phyloP scores from a whole-genome alignment of 495 filamentous ascomycete species.

The Hypoxylon rickii region DNA sequence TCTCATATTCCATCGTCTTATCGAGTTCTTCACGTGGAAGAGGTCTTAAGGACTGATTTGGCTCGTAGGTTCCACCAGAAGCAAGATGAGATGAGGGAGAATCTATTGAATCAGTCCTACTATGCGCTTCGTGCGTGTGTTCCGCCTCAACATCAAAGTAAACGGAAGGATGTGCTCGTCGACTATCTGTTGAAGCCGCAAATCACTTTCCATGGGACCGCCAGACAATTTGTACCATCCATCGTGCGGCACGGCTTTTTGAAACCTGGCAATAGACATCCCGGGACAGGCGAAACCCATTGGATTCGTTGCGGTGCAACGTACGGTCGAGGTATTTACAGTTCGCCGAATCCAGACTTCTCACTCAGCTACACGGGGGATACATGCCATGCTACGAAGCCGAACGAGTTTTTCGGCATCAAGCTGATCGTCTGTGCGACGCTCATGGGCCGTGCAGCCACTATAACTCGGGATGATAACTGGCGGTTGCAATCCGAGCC shows the following conservation, averaged over 20 bases:
- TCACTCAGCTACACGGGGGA: slow-evolving; percentile 39
- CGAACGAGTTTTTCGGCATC: slow-evolving; percentile 38
- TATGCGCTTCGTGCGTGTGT: slow-evolving; percentile 4
- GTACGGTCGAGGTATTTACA: slow-evolving; percentile 48
- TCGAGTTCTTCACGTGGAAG: slow-evolving; percentile 49
- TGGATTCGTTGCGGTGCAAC: slow-evolving; percentile 39
- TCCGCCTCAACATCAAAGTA: slow-evolving; percentile 27
- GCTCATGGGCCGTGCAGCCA: slow-evolving; percentile 42
- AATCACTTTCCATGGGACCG: slow-evolving; percentile 49
- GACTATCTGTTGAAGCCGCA: slow-evolving; percentile 38
- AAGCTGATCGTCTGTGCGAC: slow-evolving; percentile 48
- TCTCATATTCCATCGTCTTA: slow-evolving; percentile 33
- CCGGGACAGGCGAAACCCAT: slow-evolving; percentile 24
- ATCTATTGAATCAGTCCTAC: slow-evolving; percentile 21
- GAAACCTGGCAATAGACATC: slow-evolving; percentile 38
- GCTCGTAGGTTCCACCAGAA: slow-evolving; percentile 33
- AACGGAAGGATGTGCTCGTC: slow-evolving; percentile 37
- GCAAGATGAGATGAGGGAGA: slow-evolving; percentile 34
- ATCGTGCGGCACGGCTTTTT: slow-evolving; percentile 51
- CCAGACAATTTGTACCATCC: slow-evolving; percentile 39
- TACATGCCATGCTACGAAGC: slow-evolving; percentile 16
- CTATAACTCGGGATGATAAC: slow-evolving; percentile 30
- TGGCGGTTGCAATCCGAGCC: slow-evolving; percentile 25
- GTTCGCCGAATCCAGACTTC: slow-evolving; percentile 39
- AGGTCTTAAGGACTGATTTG: slow-evolving; percentile 43